Evolutionary conservation across 2,329 filamentous ascomycete species (phyloP).

Genomic region (Periconia digitata): DNA sequence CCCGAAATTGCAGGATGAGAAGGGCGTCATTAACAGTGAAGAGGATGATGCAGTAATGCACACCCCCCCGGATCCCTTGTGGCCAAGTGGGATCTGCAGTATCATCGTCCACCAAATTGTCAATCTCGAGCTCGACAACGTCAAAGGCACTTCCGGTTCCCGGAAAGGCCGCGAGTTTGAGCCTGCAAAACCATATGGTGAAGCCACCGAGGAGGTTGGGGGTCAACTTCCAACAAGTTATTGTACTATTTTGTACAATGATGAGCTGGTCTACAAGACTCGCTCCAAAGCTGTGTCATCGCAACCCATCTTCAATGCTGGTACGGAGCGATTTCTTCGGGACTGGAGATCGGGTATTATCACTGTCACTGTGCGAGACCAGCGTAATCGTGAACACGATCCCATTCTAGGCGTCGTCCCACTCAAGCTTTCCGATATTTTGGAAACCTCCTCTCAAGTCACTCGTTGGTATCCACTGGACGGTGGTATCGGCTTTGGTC

Average conservation of each 20-base stretch:
- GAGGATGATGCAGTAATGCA: conserved; percentile 83
- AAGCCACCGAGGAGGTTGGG: conserved; percentile 81
- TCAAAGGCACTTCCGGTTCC: conserved; percentile 81
- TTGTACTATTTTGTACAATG: conserved; percentile 88
- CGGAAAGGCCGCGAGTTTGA: conserved; percentile 85
- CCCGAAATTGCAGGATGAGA: conserved; percentile 82
- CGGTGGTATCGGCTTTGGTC: conserved; percentile 86
- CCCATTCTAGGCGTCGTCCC: conserved; percentile 92
- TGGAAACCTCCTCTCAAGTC: conserved; percentile 82
- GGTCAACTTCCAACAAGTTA: conserved; percentile 84
- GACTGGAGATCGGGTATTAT: conserved; percentile 90
- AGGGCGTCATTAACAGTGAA: conserved; percentile 70
- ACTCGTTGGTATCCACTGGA: conserved; percentile 97
- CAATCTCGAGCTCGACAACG: conserved; percentile 86
- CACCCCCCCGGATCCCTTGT: conserved; percentile 93
- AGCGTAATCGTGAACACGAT: conserved; percentile 87
- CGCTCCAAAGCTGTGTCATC: conserved; percentile 90
- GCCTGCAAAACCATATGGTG: conserved; percentile 80
- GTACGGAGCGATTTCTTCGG: conserved; percentile 87
- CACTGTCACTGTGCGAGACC: conserved; percentile 85
- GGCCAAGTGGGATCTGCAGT: conserved; percentile 87
- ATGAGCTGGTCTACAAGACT: conserved; percentile 90
- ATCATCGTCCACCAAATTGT: conserved; percentile 93
- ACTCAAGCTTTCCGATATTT: conserved; percentile 81
- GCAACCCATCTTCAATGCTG: conserved; percentile 95